Evolutionary conservation across 2,329 filamentous ascomycete species (phyloP), one percentile per base, ranked within the genome.

Genomic region (Rugonectria rugulosa): DNA sequence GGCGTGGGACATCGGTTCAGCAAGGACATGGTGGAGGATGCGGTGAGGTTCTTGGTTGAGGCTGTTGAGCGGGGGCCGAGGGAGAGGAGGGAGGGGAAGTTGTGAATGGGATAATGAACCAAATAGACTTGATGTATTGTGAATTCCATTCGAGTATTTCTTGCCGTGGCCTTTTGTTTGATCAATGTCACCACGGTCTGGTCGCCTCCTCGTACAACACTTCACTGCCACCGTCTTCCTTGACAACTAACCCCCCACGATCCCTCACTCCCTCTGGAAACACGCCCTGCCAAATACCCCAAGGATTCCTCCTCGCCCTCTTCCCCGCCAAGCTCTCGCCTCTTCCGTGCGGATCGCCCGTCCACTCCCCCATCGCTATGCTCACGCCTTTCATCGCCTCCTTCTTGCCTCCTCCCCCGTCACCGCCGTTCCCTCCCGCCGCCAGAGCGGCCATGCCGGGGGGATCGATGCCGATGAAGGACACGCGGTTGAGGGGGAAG

Each of bases 1-100:
- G 87, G 83, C 0, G 79, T 87, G 1, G 88, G 88, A 0, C 91
- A 95, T 70, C 77, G 79, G n/a, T 92, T 91, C 64, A 87, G 82
- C 9, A 71, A 77, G 2, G 79, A 73, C 6, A 94, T 95, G 91
- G 79, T 86, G 23, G 73, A 75, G 58, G 88, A 89, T 67, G 82
- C 89, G 4, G 79, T 88, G 10, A 72, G 73, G 29, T 94, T 91
- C 72, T 71, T 94, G 27, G 71, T 81, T 14, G 75, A 81, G 32
- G 76, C 71, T 6, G 75, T 84, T 15, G 71, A 66, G 10, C 66
- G 69, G 51, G 67, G 69, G 36, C 57, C 70, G 46, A 62, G 64
- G 41, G 55, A 51, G 15, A 62, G 47, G 42, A 49, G 45, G 6
- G 62, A 66, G 56, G 59, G 68, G 7, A 74, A 72, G 63, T 73